Percentiles rank a stretch among this genome's conserved stretches.
These are phyloP conservation scores for Pythium phragmitis DNA, from an alignment of 352 stramenopile genomes.

Conservation along the genomic window DNA sequence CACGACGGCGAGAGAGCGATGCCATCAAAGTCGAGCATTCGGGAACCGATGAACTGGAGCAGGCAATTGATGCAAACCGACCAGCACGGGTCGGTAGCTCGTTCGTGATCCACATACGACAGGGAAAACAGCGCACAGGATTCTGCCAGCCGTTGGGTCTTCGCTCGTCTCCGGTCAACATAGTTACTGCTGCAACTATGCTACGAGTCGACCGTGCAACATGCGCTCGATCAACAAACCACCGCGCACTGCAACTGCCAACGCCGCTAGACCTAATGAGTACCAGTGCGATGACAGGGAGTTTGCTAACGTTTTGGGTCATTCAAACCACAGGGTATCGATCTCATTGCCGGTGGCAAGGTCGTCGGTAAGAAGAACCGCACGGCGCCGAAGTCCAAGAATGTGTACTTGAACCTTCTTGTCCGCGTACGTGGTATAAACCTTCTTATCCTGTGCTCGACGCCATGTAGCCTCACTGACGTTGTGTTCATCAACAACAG, in stretches of 20 bases:
- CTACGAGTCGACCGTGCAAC: too few species aligned
- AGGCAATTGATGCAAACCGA: neutral
- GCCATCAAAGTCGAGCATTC: neutral
- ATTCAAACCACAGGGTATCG: constrained; percentile 91
- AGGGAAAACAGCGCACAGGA: neutral
- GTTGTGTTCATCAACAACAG: constrained; percentile 15
- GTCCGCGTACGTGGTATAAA: constrained; percentile 75
- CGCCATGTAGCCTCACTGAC: neutral
- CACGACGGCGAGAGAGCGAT: neutral
- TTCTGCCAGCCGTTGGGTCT: neutral
- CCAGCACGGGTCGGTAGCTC: neutral
- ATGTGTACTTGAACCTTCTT: constrained; percentile 99
- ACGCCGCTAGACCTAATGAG: neutral
- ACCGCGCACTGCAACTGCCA: neutral
- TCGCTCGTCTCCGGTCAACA: too few species aligned
- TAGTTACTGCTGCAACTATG: too few species aligned
- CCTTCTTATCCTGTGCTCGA: neutral
- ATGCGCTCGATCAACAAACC: too few species aligned
- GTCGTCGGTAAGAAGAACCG: constrained; percentile 98
- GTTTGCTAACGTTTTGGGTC: constrained; percentile 1
- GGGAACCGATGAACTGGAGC: neutral
- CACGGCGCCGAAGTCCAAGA: constrained; percentile 97
- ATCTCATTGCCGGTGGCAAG: constrained; percentile 99
- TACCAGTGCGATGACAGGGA: neutral
- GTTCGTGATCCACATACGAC: neutral